Evolutionary conservation across 345 rosid genomes (phyloP), one percentile per base, ranked within the genome.

Genomic region (Eucalyptus sp.): DNA sequence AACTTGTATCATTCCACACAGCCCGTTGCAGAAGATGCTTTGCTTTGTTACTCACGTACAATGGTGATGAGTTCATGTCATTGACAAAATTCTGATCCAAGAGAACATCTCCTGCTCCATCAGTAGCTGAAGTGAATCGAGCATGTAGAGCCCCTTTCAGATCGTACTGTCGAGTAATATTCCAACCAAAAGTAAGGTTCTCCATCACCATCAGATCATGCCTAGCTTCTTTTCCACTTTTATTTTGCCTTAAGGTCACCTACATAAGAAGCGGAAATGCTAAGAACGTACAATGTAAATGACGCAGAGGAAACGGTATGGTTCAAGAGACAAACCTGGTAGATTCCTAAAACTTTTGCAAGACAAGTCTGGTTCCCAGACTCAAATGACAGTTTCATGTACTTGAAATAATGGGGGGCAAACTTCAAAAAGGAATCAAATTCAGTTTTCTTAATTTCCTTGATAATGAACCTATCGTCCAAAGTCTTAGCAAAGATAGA

Each of bases 171-270:
- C 99, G 99, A 90, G 94, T 92, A 46, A 97, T 91, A 86, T 93
- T 95, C 86, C 96, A 91, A 51, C 96, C 94, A 49, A 93, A 98
- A 80, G 95, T 93, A 71, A 98, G 98, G 91, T 98, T 98, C 95
- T 98, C 99, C 98, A 98, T 98, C 87, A 98, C 98, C 99, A 97
- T 95, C 89, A 98, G 94, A 93, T 98, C 99, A 81, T 94, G 97
- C 48, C 95, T 91, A n/a, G 87, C 88, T 92, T 98, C 99, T 92
- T 95, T 98, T 58, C 99, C 99, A 22, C 93, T 89, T 91, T 95
- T 98, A 58, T 94, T 88, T 81, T 93, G 98, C 91, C 98, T 96
- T 91, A 93, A 89, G 51, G 92, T 94, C 81, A 98, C 99, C 99
- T 98, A 93, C 51, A 91, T 90, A 88, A 83, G 85, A 50, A 50